These are phyloP conservation scores for Arthrobotrys sphaeroides DNA, from an alignment of 2,329 filamentous ascomycete genomes.

Conservation along the genomic window DNA sequence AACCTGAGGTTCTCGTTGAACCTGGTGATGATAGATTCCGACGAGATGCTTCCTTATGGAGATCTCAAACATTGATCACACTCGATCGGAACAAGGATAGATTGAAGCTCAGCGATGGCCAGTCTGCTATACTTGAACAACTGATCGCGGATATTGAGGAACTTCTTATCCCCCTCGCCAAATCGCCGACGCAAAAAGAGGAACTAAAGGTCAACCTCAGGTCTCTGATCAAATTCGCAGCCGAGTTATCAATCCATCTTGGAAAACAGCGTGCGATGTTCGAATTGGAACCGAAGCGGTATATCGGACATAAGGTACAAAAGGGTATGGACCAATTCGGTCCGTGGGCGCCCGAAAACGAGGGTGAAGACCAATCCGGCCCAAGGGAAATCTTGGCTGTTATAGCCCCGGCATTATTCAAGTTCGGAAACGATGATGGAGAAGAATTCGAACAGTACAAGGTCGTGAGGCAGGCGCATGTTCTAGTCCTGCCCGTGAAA, in stretches of 20 bases:
- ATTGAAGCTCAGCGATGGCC: slow-evolving; percentile 16
- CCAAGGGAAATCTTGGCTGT: slow-evolving; percentile 32
- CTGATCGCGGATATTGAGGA: slow-evolving; percentile 25
- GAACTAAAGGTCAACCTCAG: slow-evolving; percentile 24
- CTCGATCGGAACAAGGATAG: slow-evolving; percentile 37
- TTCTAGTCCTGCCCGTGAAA: slow-evolving; percentile 24
- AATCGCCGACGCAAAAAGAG: slow-evolving; percentile 13
- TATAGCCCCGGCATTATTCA: slow-evolving; percentile 43
- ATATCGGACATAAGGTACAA: slow-evolving; percentile 25
- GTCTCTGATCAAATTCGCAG: slow-evolving; percentile 22
- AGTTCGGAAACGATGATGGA: slow-evolving; percentile 52
- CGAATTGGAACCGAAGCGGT: slow-evolving; percentile 41
- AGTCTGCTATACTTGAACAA: slow-evolving; percentile 7
- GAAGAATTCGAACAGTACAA: slow-evolving; percentile 41
- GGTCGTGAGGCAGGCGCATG: slow-evolving; percentile 32
- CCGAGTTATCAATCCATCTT: slow-evolving; percentile 30
- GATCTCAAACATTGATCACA: slow-evolving; percentile 44
- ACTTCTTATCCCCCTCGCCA: slow-evolving; percentile 25
- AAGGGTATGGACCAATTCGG: slow-evolving; percentile 36
- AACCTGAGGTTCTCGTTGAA: slow-evolving; percentile 30
- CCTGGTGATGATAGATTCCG: slow-evolving; percentile 31
- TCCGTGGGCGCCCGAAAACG: slow-evolving; percentile 27
- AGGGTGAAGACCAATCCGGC: slow-evolving; percentile 21
- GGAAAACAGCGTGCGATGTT: slow-evolving; percentile 52
- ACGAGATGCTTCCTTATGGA: slow-evolving; percentile 49